Percentiles rank a stretch among this genome's conserved stretches.
Evolutionary conservation across 129 eudicot species (phyloP).

Genomic region (Flaveria brownii): DNA sequence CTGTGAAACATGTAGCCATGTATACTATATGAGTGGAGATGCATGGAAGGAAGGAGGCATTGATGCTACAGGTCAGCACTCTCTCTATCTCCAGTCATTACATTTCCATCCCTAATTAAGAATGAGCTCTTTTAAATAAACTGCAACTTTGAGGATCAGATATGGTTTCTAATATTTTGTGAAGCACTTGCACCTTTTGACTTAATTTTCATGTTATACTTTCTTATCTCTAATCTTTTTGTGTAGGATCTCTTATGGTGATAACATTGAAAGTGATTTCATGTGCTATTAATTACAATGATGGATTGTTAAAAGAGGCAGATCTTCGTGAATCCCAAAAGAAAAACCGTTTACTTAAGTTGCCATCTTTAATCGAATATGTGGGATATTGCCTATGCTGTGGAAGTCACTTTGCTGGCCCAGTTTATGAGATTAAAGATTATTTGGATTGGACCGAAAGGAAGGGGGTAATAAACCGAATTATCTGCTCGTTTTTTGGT

Average conservation of each 20-base stretch:
- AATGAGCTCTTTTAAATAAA: constrained; percentile 1
- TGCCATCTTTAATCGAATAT: constrained; percentile 83
- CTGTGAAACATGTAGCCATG: constrained; percentile 69
- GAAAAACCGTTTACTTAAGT: constrained; percentile 75
- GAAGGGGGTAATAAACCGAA: constrained; percentile 60
- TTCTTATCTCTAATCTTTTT: constrained; percentile 7
- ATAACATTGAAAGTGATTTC: constrained; percentile 93
- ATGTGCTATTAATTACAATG: constrained; percentile 92
- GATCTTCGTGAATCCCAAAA: constrained; percentile 86
- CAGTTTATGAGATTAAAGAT: constrained; percentile 91
- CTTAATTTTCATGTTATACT: constrained; percentile 1
- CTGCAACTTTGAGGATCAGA: constrained; percentile 1
- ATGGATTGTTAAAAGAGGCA: constrained; percentile 84
- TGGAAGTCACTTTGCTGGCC: constrained; percentile 99
- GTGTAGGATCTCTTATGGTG: constrained; percentile 92
- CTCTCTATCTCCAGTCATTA: constrained; percentile 14
- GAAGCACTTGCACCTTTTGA: not conserved
- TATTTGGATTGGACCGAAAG: constrained; percentile 92
- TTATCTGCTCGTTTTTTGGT: not conserved
- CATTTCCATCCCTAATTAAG: not conserved
- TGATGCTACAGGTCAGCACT: constrained; percentile 85
- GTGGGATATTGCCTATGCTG: constrained; percentile 93
- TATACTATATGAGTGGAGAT: constrained; percentile 99
- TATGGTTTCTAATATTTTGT: constrained; percentile 3
- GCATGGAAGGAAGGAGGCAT: constrained; percentile 99